These are phyloP conservation scores for Mixia osmundae DNA, from an alignment of 1,284 basidiomycete species.

Conservation along the genomic window DNA sequence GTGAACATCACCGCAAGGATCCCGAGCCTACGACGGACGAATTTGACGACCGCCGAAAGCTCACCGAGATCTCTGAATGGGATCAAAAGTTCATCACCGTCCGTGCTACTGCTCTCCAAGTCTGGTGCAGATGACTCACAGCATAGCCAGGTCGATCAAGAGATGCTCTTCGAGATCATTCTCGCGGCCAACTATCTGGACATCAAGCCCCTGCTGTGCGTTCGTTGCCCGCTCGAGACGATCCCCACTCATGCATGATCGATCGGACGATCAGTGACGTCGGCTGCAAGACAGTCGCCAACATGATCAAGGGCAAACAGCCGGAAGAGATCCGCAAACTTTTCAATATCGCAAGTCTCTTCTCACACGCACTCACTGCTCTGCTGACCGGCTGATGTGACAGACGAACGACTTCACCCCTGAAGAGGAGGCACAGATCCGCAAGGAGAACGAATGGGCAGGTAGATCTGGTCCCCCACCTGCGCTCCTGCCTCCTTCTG, in stretches of 20 bases:
- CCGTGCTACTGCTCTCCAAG: too few relatives aligned
- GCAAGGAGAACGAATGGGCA: constrained; percentile 77
- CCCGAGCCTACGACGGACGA: constrained; percentile 51
- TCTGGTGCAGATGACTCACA: too few relatives aligned
- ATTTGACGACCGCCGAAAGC: constrained; percentile 68
- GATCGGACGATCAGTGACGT: constrained; percentile 42
- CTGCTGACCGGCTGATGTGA: too few relatives aligned
- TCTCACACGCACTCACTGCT: neutral
- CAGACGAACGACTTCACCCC: constrained; percentile 80
- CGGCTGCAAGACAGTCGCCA: constrained; percentile 98
- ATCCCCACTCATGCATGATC: neutral
- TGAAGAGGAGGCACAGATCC: constrained; percentile 87
- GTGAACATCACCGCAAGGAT: constrained; percentile 93
- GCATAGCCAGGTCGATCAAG: constrained; percentile 29
- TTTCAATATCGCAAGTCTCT: constrained; percentile 26
- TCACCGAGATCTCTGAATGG: constrained; percentile 96
- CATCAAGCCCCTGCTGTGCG: constrained; percentile 91
- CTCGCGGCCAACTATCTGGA: constrained; percentile 98
- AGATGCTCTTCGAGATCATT: constrained; percentile 84
- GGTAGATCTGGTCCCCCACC: constrained; percentile 5
- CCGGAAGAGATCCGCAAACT: constrained; percentile 75
- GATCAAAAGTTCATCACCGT: constrained; percentile 73
- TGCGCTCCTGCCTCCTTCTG: neutral
- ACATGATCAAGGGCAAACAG: constrained; percentile 99
- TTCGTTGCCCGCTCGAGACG: constrained; percentile 10